Evolutionary conservation across 2,329 filamentous ascomycete genomes (phyloP).

Genomic region (Talaromyces sp.): DNA sequence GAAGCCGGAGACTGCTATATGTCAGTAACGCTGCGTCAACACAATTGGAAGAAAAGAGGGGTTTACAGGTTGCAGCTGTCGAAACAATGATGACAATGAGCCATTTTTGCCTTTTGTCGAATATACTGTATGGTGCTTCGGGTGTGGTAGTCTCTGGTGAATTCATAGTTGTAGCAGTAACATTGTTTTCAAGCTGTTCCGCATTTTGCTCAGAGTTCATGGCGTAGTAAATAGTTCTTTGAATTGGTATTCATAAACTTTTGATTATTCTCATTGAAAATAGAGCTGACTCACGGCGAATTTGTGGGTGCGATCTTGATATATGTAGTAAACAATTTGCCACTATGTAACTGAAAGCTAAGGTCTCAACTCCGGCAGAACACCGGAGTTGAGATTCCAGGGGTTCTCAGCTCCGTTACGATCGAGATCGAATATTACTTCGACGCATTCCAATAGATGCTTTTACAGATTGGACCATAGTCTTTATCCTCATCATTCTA

Average conservation of each 20-base stretch:
- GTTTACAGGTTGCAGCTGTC: constrained; percentile 48
- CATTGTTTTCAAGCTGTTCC: neutral
- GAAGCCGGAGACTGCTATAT: constrained; percentile 34
- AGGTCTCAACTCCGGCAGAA: constrained; percentile 1
- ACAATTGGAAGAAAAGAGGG: neutral
- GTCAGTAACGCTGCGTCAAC: neutral
- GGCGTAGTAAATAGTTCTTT: neutral
- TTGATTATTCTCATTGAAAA: neutral
- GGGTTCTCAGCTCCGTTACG: neutral
- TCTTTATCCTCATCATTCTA: neutral
- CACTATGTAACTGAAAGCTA: neutral
- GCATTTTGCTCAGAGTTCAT: neutral
- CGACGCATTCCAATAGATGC: neutral
- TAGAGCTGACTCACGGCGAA: neutral
- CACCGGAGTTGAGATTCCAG: neutral
- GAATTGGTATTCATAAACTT: neutral
- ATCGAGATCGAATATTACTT: neutral
- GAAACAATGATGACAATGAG: constrained; percentile 47
- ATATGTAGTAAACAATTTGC: neutral
- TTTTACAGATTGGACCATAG: neutral
- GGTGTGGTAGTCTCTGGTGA: neutral
- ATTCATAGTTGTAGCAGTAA: neutral
- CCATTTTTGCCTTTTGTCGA: constrained; percentile 46
- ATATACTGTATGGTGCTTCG: constrained; percentile 45
- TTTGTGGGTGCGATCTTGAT: neutral